These are phyloP conservation scores for Thuja plicata DNA, from an alignment of 83 land plant genomes.

Conservation along the genomic window DNA sequence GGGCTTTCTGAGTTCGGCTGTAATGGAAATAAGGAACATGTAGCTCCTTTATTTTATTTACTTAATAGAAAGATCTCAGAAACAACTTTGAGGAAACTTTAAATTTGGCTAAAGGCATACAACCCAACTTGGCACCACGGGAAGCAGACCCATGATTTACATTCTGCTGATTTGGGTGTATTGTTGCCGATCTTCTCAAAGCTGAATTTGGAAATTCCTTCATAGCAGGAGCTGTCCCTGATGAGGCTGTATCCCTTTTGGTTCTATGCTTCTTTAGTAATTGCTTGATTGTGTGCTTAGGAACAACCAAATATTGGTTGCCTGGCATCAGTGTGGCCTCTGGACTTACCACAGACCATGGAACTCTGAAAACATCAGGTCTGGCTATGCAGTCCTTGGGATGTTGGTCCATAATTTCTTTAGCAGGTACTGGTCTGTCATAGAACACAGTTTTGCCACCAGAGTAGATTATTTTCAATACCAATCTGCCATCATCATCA, in stretches of 20 bases:
- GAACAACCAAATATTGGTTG: conserved; percentile 39
- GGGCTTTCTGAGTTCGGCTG: background rate
- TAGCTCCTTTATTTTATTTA: background rate
- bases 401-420: conserved; percentile 30
- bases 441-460: conserved; percentile 43
- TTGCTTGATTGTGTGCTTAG: conserved; percentile 30
- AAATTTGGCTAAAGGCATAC: background rate
- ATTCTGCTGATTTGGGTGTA: background rate
- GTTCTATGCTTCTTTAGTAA: conserved; percentile 10
- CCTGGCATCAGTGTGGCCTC: conserved; percentile 31
- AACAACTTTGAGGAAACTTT: background rate
- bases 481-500: background rate
- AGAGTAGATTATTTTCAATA: conserved; percentile 31
- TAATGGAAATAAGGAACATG: background rate
- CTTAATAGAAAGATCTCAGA: background rate
- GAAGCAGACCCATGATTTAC: background rate
- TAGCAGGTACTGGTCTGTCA: conserved; percentile 28
- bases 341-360: conserved; percentile 30
- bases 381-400: conserved; percentile 29
- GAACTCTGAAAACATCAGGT: conserved; percentile 32
- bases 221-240: background rate
- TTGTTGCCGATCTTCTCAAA: background rate
- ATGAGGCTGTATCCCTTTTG: background rate
- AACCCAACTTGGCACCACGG: background rate
- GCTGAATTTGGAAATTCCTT: background rate